Base-by-base conservation (phyloP, 2,329 filamentous ascomycete species). In the Emydomyces testavorans region DNA sequence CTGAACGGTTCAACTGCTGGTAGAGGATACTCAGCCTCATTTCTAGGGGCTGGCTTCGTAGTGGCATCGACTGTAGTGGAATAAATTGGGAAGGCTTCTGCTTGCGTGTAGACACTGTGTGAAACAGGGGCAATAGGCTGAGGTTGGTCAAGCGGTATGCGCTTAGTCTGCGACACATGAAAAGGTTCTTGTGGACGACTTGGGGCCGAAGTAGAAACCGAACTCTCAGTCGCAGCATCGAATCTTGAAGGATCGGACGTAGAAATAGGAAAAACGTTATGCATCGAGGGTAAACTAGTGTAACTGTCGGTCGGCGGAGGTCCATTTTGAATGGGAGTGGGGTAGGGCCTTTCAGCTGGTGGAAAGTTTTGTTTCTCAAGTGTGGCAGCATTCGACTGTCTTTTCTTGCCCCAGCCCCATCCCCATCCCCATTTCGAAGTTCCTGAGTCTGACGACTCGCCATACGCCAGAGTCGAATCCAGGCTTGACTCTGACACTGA, bases 141-240 rank as follows among this genome's bases (percentile, higher is more conserved):
- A 2, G 89, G 89, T 57, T 94, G 86, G 61, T 92, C 83, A n/a
- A 95, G 72, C 8, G 81, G 79, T 26, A 87, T 74, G 0, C 78
- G 72, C 4, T 70, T 77, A 4, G 80, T 76, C 35, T 77, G 72
- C 13, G 65, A 49, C 10, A 31, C 28, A 32, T 36, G 41, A 6
- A 50, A 43, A 24, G 45, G 45, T 13, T 43, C 32, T 32, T 26
- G 35, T 10, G 45, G 21, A 16, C 46, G 28, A 15, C 23, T 32
- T 13, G 26, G 26, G 10, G 26, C 11, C 11, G 45, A 35, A 21
- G 20, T 31, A 8, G 36, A 47, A 46, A 32, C 18, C n/a, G 18
- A 40, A 31, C 28, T 44, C 26, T 72, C 70, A 51, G 61, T 59
- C 21, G 65, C 67, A 41, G 72, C 76, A 53, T 85, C 80, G 55